Percentiles rank a stretch among this genome's conserved stretches.
Evolutionary conservation across 768 basidiomycete species (phyloP).

Genomic region (Phylloporus sp.): DNA sequence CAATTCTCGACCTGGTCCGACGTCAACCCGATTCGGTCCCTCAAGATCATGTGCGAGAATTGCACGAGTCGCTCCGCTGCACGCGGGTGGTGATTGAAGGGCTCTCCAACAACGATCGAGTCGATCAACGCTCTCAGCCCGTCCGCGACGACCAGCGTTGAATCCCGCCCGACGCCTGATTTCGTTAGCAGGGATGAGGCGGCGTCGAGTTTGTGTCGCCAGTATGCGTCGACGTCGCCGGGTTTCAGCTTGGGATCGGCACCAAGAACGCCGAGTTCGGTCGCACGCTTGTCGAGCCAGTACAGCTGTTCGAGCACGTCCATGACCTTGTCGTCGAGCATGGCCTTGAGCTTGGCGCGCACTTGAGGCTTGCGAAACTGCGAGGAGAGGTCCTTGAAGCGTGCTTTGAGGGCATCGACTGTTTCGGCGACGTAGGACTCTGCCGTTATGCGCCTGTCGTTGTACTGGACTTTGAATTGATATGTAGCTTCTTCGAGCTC

Average conservation of each 20-base stretch:
- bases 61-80: constrained; percentile 86
- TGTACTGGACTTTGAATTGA: constrained; percentile 99
- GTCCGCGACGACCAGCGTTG: constrained; percentile 91
- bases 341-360: constrained; percentile 79
- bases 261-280: constrained; percentile 67
- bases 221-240: constrained; percentile 82
- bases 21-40: constrained; percentile 91
- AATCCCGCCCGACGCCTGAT: constrained; percentile 90
- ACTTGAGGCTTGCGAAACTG: constrained; percentile 89
- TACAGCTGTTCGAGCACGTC: constrained; percentile 96
- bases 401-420: constrained; percentile 84
- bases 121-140: constrained; percentile 87
- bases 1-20: constrained; percentile 99
- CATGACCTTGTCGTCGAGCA: constrained; percentile 96
- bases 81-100: constrained; percentile 85
- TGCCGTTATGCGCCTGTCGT: constrained; percentile 89
- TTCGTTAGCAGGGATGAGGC: constrained; percentile 92
- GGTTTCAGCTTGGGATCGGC: constrained; percentile 64
- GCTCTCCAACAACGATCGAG: constrained; percentile 81
- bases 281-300: constrained; percentile 86
- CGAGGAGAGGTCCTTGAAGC: constrained; percentile 79
- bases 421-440: constrained; percentile 99
- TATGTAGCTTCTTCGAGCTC: constrained; percentile 97
- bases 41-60: constrained; percentile 88
- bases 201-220: constrained; percentile 95